phyloP scores from a whole-genome alignment of 2,329 filamentous ascomycete species.

The Penicillium oxalicum region DNA sequence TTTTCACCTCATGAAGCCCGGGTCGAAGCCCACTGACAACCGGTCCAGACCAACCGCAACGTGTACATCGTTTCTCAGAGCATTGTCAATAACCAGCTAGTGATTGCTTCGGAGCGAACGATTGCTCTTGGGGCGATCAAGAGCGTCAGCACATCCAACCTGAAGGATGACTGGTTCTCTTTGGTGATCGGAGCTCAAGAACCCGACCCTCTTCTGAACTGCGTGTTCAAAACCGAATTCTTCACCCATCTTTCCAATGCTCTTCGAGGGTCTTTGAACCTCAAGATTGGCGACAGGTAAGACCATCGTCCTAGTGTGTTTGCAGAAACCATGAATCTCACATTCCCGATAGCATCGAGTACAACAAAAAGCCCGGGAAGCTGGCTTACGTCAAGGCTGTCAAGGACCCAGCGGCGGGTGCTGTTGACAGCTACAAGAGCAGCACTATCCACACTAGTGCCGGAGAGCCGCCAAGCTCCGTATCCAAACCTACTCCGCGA shows the following conservation, averaged over 20 bases:
- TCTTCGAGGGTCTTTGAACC: constrained; percentile 71
- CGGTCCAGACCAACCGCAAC: constrained; percentile 62
- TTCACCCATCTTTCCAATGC: constrained; percentile 83
- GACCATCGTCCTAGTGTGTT: constrained; percentile 9
- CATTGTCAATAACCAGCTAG: constrained; percentile 72
- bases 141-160: constrained; percentile 70
- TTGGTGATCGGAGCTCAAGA: constrained; percentile 83
- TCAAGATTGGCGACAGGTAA: constrained; percentile 70
- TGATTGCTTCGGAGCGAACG: constrained; percentile 74
- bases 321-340: background rate
- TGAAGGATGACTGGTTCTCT: constrained; percentile 95
- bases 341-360: constrained; percentile 60
- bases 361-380: constrained; percentile 97
- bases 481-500: constrained; percentile 78
- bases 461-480: constrained; percentile 76
- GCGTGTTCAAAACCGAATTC: constrained; percentile 93
- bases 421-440: constrained; percentile 88
- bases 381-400: constrained; percentile 79
- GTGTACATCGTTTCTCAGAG: constrained; percentile 85
- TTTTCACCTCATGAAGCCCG: background rate
- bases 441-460: constrained; percentile 78
- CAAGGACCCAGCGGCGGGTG: constrained; percentile 70
- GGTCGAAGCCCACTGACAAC: constrained; percentile 14
- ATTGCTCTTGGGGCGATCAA: constrained; percentile 84
- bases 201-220: constrained; percentile 87